Evolutionary conservation across 2,329 filamentous ascomycete genomes (phyloP).

Genomic region (Sordariomycetes sp.): DNA sequence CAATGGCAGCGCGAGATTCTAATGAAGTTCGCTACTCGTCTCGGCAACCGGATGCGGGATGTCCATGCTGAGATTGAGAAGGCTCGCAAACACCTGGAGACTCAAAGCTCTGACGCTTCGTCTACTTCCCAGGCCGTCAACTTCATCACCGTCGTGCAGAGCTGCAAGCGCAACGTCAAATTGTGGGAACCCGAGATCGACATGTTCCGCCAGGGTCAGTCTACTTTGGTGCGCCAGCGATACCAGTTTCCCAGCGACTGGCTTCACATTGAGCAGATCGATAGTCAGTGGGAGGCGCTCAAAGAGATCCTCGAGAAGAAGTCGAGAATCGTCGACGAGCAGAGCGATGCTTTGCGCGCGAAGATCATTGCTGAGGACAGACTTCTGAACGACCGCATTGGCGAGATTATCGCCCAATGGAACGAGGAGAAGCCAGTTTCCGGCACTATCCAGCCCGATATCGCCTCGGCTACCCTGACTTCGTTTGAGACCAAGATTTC

Average conservation of each 20-base stretch:
- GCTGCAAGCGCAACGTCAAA: conserved; percentile 88
- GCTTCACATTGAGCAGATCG: conserved; percentile 92
- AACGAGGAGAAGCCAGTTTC: conserved; percentile 95
- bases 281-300: conserved; percentile 89
- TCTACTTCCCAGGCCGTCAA: conserved; percentile 96
- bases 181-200: conserved; percentile 94
- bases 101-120: conserved; percentile 83
- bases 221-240: conserved; percentile 79
- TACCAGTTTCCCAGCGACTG: conserved; percentile 92
- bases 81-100: conserved; percentile 81
- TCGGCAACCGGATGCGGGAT: conserved; percentile 85
- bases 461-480: conserved; percentile 73
- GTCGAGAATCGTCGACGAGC: conserved; percentile 90
- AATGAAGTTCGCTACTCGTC: conserved; percentile 80
- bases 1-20: conserved; percentile 99
- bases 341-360: conserved; percentile 86
- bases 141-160: conserved; percentile 96
- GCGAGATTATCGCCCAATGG: conserved; percentile 79
- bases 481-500: conserved; percentile 81
- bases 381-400: conserved; percentile 80
- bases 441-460: conserved; percentile 81
- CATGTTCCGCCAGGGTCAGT: conserved; percentile 91
- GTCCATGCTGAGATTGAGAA: conserved; percentile 88
- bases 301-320: conserved; percentile 89
- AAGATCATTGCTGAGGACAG: conserved; percentile 94